Percentiles rank a stretch among this genome's conserved stretches.
Conservation (phyloP, 495 filamentous ascomycete species). For the Echria macrotheca region DNA sequence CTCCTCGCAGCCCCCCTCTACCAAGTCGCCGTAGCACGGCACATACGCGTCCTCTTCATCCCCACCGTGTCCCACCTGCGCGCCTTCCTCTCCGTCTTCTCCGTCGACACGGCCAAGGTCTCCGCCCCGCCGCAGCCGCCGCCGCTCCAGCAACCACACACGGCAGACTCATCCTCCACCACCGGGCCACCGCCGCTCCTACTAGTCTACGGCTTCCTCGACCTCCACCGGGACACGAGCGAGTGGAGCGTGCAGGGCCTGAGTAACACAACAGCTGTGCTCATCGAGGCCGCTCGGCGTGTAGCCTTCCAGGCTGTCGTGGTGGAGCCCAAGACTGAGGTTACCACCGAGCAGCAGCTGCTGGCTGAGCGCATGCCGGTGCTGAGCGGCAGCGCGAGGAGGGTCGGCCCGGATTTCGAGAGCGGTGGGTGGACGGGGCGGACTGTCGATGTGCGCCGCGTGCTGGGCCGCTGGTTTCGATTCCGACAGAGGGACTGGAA, state of each 20-base stretch:
- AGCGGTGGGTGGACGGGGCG: conserved; percentile 60
- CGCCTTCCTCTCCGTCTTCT: conserved; percentile 62
- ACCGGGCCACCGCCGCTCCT: conserved; percentile 34
- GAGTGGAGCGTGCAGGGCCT: conserved; percentile 85
- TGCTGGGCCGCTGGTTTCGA: conserved; percentile 69
- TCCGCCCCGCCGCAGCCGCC: conserved; percentile 22
- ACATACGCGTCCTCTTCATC: conserved; percentile 63
- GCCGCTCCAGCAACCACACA: too few relatives aligned
- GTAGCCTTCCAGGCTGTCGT: conserved; percentile 28
- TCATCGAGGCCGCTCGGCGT: conserved; percentile 60
- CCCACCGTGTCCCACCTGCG: conserved; percentile 71
- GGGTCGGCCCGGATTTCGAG: conserved; percentile 36
- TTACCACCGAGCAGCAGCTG: conserved; percentile 24
- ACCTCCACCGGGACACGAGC: conserved; percentile 63
- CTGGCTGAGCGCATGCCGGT: conserved; percentile 57
- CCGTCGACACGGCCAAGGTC: conserved; percentile 20
- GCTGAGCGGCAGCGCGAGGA: conserved; percentile 54
- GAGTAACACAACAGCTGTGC: conserved; percentile 57
- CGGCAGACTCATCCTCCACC: background rate
- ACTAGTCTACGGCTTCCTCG: conserved; percentile 60
- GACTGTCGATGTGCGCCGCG: conserved; percentile 57
- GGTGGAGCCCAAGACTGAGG: conserved; percentile 25
- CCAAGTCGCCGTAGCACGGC: conserved; percentile 60
- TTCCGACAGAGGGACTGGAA: conserved; percentile 43
- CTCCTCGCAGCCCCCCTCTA: conserved; percentile 62